Percentiles rank a stretch among this genome's conserved stretches.
Evolutionary conservation across 805 yeast species (phyloP).

Genomic region (Isabelozyma pseudorhagii): DNA sequence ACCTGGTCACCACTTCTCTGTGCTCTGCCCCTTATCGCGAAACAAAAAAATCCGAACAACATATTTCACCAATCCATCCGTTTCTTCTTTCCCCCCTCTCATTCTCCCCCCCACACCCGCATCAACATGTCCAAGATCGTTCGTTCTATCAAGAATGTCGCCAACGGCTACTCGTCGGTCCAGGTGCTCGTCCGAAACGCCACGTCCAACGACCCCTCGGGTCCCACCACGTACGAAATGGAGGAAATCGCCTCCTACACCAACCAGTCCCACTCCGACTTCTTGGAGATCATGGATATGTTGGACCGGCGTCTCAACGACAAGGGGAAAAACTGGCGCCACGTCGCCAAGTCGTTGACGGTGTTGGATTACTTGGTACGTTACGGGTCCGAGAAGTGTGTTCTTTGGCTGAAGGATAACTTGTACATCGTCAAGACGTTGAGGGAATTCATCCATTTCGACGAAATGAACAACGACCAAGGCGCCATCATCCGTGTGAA

Average conservation of each 20-base stretch:
- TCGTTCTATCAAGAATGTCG: constrained; percentile 82
- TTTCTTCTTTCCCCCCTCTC: constrained; percentile 9
- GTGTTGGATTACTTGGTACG: constrained; percentile 86
- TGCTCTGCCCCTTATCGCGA: neutral
- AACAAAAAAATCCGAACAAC: neutral
- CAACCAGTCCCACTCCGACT: constrained; percentile 63
- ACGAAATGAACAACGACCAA: constrained; percentile 76
- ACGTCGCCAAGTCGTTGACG: constrained; percentile 86
- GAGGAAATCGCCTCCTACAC: constrained; percentile 79
- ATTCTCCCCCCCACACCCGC: constrained; percentile 1
- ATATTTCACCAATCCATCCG: constrained; percentile 25
- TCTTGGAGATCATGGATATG: constrained; percentile 91
- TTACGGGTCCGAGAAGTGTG: constrained; percentile 84
- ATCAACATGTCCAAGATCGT: constrained; percentile 68
- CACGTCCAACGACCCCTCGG: constrained; percentile 81
- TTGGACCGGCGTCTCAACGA: constrained; percentile 88
- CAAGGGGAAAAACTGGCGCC: constrained; percentile 97
- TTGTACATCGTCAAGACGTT: constrained; percentile 83
- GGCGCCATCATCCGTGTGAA: constrained; percentile 84
- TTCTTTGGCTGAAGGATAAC: constrained; percentile 88
- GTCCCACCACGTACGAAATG: constrained; percentile 80
- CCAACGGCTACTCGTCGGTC: constrained; percentile 82
- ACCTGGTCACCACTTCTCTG: neutral
- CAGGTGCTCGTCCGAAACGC: constrained; percentile 90
- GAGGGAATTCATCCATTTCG: constrained; percentile 82